Conservation (phyloP, 1,284 basidiomycete species). For the Puccinia coronata region DNA sequence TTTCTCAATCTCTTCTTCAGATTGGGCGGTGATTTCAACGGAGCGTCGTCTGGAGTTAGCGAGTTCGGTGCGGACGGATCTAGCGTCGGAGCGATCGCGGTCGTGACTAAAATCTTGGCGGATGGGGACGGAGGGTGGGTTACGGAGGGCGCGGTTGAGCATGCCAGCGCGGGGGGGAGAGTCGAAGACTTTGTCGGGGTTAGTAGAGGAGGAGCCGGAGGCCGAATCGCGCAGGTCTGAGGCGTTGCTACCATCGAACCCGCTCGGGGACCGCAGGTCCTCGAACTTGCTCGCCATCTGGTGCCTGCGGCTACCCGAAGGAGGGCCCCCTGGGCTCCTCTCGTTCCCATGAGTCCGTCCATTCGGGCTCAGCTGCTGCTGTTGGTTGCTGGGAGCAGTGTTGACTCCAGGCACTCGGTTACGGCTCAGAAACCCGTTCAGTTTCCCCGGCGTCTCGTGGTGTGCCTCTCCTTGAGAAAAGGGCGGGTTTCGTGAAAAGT, state of each 20-base stretch:
- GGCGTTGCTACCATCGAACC: slow-evolving; percentile 39
- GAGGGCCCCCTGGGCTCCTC: not conserved
- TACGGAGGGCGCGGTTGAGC: not conserved
- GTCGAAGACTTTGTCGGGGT: slow-evolving; percentile 48
- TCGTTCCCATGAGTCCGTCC: not conserved
- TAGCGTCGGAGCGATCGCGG: not conserved
- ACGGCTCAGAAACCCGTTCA: not conserved
- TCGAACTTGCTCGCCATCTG: slow-evolving; percentile 35
- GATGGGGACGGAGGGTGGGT: not conserved
- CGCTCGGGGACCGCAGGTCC: slow-evolving; percentile 35
- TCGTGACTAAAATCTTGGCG: slow-evolving; percentile 13
- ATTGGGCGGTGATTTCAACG: slow-evolving; percentile 6
- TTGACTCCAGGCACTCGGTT: not conserved
- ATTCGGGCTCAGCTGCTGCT: not conserved
- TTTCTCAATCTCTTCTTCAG: slow-evolving; percentile 57
- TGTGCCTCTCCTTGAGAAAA: not conserved
- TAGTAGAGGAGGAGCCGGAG: slow-evolving; percentile 35
- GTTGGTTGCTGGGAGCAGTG: not conserved
- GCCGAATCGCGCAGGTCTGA: slow-evolving; percentile 44
- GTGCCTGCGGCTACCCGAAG: not conserved
- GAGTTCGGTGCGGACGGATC: not conserved
- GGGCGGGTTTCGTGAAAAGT: not conserved
- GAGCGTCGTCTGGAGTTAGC: not conserved
- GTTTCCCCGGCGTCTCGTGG: not conserved
- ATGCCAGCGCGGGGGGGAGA: slow-evolving; percentile 30